These are phyloP conservation scores for Cercospora sp. DNA, from an alignment of 2,329 filamentous ascomycete species.

Conservation along the genomic window DNA sequence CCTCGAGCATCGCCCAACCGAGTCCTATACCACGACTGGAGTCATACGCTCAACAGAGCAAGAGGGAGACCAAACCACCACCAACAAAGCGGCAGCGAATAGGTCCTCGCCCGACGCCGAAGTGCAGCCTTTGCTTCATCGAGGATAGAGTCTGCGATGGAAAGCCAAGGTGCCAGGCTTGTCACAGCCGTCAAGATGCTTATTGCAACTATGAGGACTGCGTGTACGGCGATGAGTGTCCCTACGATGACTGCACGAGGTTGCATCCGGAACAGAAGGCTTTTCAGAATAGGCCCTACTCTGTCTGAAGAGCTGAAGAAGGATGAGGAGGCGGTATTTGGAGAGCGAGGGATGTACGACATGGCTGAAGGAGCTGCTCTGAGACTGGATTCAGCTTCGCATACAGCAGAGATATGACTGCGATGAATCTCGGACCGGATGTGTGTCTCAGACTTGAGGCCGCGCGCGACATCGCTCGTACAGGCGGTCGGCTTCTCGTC, in stretches of 20 bases:
- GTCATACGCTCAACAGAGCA: background rate
- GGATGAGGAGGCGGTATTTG: background rate
- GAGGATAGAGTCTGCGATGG: background rate
- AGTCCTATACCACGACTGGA: background rate
- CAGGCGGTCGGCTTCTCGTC: background rate
- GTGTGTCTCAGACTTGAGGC: background rate
- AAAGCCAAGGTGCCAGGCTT: background rate
- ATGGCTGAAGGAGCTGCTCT: background rate
- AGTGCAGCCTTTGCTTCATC: background rate
- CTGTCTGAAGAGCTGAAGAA: background rate
- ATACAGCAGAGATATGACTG: background rate
- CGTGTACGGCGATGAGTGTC: background rate
- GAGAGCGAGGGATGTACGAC: background rate
- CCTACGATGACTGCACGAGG: background rate
- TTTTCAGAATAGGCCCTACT: background rate
- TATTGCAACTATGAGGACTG: background rate
- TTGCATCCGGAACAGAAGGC: conserved; percentile 1
- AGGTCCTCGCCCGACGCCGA: background rate
- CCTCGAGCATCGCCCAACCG: background rate
- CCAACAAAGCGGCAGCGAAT: background rate
- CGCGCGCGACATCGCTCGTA: background rate
- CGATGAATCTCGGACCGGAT: background rate
- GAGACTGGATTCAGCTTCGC: background rate
- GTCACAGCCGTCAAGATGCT: background rate
- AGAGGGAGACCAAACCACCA: background rate